Evolutionary conservation across 2,329 filamentous ascomycete species (phyloP), one percentile per base, ranked within the genome.

Genomic region (Aspergillus terreus): DNA sequence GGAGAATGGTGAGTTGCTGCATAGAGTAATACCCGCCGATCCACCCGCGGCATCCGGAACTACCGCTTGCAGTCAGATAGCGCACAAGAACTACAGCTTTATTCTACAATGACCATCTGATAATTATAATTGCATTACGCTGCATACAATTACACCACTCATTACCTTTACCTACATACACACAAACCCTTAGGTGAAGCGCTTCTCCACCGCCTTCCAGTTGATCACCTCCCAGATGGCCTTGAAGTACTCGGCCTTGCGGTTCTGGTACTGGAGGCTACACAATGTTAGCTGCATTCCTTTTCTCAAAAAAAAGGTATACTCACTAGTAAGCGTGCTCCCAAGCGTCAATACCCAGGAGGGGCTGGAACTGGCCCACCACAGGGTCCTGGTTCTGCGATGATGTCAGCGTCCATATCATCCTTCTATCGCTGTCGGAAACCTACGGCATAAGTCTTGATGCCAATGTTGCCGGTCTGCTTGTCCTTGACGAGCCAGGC

Each of bases 211-310:
- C 30, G 87, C 83, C 82, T 91, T 90, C 92, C 92, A 96, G 84
- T 96, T 96, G 73, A 96, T 79, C 46, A 96, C 91, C 62, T 95
- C 89, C 92, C 92, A 96, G 71, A 96, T 87, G 53, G 90, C 90
- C 65, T 82, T 82, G 75, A 96, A 96, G 81, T 96, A 96, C 78
- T 96, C 91, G 52, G 87, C 91, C 84, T 96, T 96, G 74, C 90
- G 86, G 81, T 96, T 96, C 83, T 96, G 83, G 78, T 96, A 96
- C 78, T 96, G 90, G 56, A 96, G 81, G 77, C 81, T 83, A 58
- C 14, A 12, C 56, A 66, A 60, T 46, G 41, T 14, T 41, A 25
- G 30, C n/a, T 14, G 17, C 6, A 12, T 27, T 50, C 33, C 54
- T 52, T 25, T 36, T 5, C 38, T 9, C 32, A 4, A 17, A 21